Evolutionary conservation across 495 filamentous ascomycete species (phyloP), one percentile per base, ranked within the genome.

Genomic region (Filosporella fistucella): DNA sequence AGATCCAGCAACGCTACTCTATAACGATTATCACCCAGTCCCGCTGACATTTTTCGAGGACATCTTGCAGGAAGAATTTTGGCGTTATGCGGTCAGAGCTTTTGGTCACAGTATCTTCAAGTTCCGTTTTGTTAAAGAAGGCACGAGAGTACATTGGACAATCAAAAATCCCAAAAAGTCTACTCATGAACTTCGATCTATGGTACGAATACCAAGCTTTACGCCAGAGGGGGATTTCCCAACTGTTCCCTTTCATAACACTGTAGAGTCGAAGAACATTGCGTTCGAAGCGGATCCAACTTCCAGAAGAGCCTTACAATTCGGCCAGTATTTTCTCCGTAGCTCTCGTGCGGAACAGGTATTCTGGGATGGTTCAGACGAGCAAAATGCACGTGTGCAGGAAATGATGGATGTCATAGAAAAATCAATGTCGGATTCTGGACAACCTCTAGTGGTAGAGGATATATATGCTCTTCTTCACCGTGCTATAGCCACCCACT

Each of bases 31-130:
- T 13, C 45, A 29, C 25, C 49, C 49, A 11, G 40, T 51, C 12
- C 42, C 49, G 3, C 22, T 51, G 3, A 29, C 32, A 3, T 51
- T 51, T 28, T 51, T 40, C 17, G n/a, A 45, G 23, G 49, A 51
- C 25, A 40, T 45, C 10, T 42, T 45, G 14, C 41, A 45, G 17
- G 49, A 51, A 16, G 34, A 25, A 6, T 51, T 51, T 22, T 51
- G 49, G 49, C 20, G 5, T 12, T 12, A 38, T 1, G 40, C 12
- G 16, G 49, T 51, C 4, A 37, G 23, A 24, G 13, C 22, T 20
- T 51, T 22, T 29, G 49, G 41, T n/a, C 13, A 13, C 3, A 33
- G 7, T 9, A 2, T 40, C 10, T 24, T 51, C 17, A 23, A 45
- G 14, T 45, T 39, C 24, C 41, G 41, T 9, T 20, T 35, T 24